Evolutionary conservation across 768 basidiomycete genomes (phyloP).

Genomic region (Lactarius psammicola): DNA sequence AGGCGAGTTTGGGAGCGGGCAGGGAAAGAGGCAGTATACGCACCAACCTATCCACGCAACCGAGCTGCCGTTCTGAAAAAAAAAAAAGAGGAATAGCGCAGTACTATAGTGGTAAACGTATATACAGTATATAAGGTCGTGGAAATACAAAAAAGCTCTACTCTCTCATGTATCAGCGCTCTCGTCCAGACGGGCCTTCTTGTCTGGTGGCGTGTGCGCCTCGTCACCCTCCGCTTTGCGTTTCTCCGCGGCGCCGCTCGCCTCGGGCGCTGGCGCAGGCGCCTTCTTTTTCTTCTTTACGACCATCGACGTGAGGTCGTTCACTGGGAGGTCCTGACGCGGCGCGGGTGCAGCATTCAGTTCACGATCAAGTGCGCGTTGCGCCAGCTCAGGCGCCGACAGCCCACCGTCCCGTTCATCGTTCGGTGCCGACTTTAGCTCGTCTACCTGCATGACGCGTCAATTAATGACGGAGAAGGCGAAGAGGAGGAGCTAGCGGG

Average conservation of each 20-base stretch:
- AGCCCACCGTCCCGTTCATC: conserved; percentile 40
- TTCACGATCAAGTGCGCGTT: conserved; percentile 68
- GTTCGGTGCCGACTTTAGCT: conserved; percentile 78
- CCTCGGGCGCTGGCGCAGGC: conserved; percentile 35
- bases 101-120: conserved; percentile 12
- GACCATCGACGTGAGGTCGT: conserved; percentile 82
- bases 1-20: conserved; percentile 75
- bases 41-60: conserved; percentile 51
- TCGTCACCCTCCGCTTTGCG: conserved; percentile 69
- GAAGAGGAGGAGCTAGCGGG: neutral
- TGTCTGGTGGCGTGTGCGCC: conserved; percentile 49
- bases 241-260: conserved; percentile 42
- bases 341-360: conserved; percentile 47
- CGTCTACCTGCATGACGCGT: conserved; percentile 66
- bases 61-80: conserved; percentile 47
- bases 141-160: neutral
- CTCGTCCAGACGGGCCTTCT: conserved; percentile 63
- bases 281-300: conserved; percentile 79
- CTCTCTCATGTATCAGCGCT: conserved; percentile 13
- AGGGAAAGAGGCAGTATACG: conserved; percentile 70
- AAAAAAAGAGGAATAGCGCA: neutral
- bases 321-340: conserved; percentile 48
- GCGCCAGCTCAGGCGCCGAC: conserved; percentile 69
- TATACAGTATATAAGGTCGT: neutral
- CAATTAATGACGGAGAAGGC: neutral